Evolutionary conservation across 1,284 basidiomycete species (phyloP), one percentile per base, ranked within the genome.

Genomic region (Ustilago esculenta): DNA sequence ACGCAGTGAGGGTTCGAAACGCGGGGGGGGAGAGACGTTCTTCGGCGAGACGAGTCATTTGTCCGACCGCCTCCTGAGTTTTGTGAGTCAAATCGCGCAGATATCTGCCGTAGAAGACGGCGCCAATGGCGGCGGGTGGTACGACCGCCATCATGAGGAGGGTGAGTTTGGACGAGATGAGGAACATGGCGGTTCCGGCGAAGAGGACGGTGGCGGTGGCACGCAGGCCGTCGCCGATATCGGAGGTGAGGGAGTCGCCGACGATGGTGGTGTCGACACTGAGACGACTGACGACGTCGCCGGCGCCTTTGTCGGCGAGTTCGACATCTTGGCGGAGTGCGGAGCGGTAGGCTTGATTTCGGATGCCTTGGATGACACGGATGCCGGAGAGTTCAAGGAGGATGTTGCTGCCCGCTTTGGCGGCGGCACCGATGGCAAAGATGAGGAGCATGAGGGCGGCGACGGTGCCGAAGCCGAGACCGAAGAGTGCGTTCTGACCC

Each of bases 101-200:
- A 83, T 97, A 98, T 12, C 93, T 88, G 55, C 95, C 95, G 80
- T 98, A 98, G 81, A 94, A 92, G 15, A 98, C 94, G 40, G 94
- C 94, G 66, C 93, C 94, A 55, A 98, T 86, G 7, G 94, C 95
- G 9, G 98, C 90, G 0, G 95, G 95, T 5, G 95, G 96, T 0
- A 98, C 94, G 47, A 97, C 89, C 18, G 89, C 88, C 63, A 98
- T 87, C 95, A 98, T 98, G 60, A 98, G 86, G 43, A 92, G 82
- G 0, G 95, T 97, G 56, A 98, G 84, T 52, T 90, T 90, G 0
- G 92, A 90, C 1, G 94, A 97, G 64, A 98, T 88, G 84, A 90
- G 94, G 75, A 98, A 90, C 95, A 98, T 98, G 52, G 94, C 92
- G 35, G 91, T 91, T 67, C 97, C 92, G 90, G 77, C 71, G 30